A percentile compares a stretch with the other conserved stretches of the same genome.
These are phyloP conservation scores for Kwoniella sp. DNA, from an alignment of 768 basidiomycete species.

Conservation along the genomic window DNA sequence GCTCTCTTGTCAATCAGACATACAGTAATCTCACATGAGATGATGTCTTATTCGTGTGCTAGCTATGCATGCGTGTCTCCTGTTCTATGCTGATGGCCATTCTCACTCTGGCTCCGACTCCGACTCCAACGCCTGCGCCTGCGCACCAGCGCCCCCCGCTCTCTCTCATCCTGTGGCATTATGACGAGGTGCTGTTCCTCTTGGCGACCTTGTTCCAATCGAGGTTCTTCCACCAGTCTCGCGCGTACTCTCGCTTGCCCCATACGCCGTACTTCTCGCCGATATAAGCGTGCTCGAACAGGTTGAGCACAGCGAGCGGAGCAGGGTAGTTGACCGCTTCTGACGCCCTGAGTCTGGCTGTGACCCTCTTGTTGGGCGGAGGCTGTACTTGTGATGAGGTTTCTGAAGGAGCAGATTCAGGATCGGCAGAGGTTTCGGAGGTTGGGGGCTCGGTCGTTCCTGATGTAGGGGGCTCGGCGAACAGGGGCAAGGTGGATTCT, in stretches of 20 bases:
- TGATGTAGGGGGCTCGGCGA: constrained; percentile 26
- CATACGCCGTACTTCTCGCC: constrained; percentile 48
- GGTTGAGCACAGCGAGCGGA: constrained; percentile 49
- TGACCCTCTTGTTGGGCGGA: constrained; percentile 4
- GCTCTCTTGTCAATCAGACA: too few species aligned
- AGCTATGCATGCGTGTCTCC: too few species aligned
- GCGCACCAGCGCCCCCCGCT: too few species aligned
- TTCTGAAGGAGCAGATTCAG: constrained; percentile 11
- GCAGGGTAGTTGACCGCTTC: constrained; percentile 24
- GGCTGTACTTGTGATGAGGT: constrained; percentile 3
- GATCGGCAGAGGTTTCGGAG: not conserved
- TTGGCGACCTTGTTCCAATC: constrained; percentile 46
- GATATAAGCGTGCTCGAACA: constrained; percentile 53
- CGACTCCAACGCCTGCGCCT: not conserved
- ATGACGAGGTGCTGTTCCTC: constrained; percentile 16
- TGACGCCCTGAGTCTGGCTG: constrained; percentile 1
- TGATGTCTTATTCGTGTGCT: too few species aligned
- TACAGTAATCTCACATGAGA: too few species aligned
- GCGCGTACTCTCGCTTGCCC: constrained; percentile 47
- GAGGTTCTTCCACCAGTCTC: constrained; percentile 51
- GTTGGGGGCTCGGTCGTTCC: constrained; percentile 13
- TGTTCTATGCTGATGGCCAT: too few species aligned
- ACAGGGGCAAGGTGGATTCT: constrained; percentile 23
- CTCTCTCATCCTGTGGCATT: not conserved
- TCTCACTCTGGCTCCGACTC: too few species aligned